phyloP scores from a whole-genome alignment of 352 stramenopile species.

The Globisporangium heterothallicum region DNA sequence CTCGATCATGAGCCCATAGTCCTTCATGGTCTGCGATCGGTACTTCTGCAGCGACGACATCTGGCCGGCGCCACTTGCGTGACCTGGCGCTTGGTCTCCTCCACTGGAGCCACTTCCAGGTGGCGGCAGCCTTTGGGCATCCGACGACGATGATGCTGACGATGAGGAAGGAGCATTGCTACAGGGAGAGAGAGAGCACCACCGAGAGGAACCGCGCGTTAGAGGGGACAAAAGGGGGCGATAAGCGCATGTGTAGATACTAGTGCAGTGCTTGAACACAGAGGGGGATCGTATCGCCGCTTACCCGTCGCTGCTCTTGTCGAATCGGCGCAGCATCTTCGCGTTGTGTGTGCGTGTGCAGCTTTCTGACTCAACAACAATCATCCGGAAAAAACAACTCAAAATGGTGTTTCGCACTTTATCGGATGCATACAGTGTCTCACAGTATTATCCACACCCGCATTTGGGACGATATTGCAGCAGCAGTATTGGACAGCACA shows the following conservation, averaged over 20 bases:
- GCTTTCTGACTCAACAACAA: slow-evolving; percentile 3
- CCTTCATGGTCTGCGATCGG: slow-evolving; percentile 85
- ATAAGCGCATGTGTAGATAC: not conserved
- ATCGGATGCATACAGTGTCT: slow-evolving; percentile 1
- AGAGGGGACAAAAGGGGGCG: not conserved
- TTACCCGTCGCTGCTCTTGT: slow-evolving; percentile 36
- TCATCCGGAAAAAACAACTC: not conserved
- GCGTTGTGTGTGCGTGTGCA: slow-evolving; percentile 7
- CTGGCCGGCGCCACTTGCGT: slow-evolving; percentile 30
- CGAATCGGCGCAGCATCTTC: slow-evolving; percentile 59
- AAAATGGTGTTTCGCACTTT: slow-evolving; percentile 25
- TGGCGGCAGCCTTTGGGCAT: not conserved
- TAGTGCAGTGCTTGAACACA: too few relatives aligned
- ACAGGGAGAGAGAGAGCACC: too few relatives aligned
- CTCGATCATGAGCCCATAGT: slow-evolving; percentile 97
- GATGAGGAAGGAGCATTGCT: too few relatives aligned
- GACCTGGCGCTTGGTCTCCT: slow-evolving; percentile 13
- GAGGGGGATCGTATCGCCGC: too few relatives aligned
- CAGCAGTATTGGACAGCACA: too few relatives aligned
- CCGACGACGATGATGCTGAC: not conserved
- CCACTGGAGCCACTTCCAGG: slow-evolving; percentile 1
- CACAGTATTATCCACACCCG: slow-evolving; percentile 3
- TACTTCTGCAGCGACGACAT: slow-evolving; percentile 85
- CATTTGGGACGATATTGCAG: too few relatives aligned
- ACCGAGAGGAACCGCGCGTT: too few relatives aligned